Evolutionary conservation across 805 yeast genomes (phyloP), one percentile per base, ranked within the genome.

Genomic region (Candida fluviatilis): DNA sequence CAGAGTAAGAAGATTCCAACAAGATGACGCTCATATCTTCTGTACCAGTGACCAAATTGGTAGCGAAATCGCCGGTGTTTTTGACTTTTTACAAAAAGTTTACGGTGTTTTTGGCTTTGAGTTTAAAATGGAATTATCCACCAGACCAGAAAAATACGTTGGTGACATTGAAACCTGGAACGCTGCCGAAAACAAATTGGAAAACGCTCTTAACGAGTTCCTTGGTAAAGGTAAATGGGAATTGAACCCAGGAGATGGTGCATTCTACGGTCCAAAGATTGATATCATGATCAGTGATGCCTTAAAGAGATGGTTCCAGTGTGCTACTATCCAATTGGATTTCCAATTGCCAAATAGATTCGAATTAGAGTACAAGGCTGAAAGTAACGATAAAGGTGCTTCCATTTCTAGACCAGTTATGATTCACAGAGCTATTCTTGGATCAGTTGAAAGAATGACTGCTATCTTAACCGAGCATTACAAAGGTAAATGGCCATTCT

Each of bases 401-500:
- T 77, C 76, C 45, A 73, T 73, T 51, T 78, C 75, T 41, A 85
- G 95, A 66, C 99, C 99, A 36, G 99, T 93, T 39, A 93, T 93
- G 98, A 91, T 93, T 58, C 99, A 93, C 74, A 86, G 99, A 71
- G 99, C 99, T 50, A 88, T 93, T 50, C 78, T 91, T 60, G 99
- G 99, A 51, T 87, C 96, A 33, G 95, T 93, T 44, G 99, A 93
- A 76, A 86, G 99, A 76, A 90, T 93, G 98, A 86, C 96, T 47
- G 99, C 97, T 47, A 91, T 93, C 54, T 80, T 93, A 65, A 90
- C 95, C 42, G 99, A 93, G 69, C 99, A 93, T 72, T 93, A 75
- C 69, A 96, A 90, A 60, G 99, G 99, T 57, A 93, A 89, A 64
- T 93, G 99, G 99, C 99, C 99, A 58, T 87, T 93, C 77, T 93